Base-by-base conservation (phyloP, 2,329 filamentous ascomycete species). In the Nakataea oryzae region DNA sequence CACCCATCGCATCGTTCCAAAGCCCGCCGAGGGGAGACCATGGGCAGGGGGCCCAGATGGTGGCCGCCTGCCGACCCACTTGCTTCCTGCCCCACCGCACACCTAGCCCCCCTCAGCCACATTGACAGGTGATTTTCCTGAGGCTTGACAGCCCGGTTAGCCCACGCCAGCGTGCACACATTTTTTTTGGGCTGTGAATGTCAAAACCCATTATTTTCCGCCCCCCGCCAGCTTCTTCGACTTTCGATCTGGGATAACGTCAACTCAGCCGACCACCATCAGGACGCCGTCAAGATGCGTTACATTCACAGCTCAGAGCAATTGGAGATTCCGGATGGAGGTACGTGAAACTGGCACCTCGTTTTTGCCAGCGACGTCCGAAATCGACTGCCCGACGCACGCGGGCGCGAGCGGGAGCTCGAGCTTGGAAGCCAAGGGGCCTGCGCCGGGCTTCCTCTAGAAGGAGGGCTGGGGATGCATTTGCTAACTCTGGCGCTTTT, bases 271-370 rank as follows among this genome's bases (percentile, higher is more conserved):
- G 75, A 67, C 68, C 67, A 68, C 72, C 76, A 76, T 75, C 32
- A 59, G 47, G 50, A 61, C 73, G 78, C 78, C 79, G 81, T 82
- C 89, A 97, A 90, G 83, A 97, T 97, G 95, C 96, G 90, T 86
- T 97, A 97, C 91, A 96, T 99, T 84, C 92, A 97, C 87, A 96
- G 91, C 77, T 86, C 93, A 84, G 93, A 99, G 88, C 85, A 86
- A 82, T 86, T 99, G 83, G 86, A 88, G 75, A 91, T 99, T 81
- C 95, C 96, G 76, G 91, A 97, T 80, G 91, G 93, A 85, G 92
- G 92, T 96, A 88, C 12, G 59, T 56, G 28, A 82, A 91, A 72
- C 62, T 64, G 63, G 66, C 68, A 65, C 41, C 5, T 47, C 17
- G 21, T 24, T n/a, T n/a, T n/a, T n/a, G 41, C 41, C 41, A 17